phyloP scores from a whole-genome alignment of 2,329 filamentous ascomycete genomes.

The Penicillium sp. region DNA sequence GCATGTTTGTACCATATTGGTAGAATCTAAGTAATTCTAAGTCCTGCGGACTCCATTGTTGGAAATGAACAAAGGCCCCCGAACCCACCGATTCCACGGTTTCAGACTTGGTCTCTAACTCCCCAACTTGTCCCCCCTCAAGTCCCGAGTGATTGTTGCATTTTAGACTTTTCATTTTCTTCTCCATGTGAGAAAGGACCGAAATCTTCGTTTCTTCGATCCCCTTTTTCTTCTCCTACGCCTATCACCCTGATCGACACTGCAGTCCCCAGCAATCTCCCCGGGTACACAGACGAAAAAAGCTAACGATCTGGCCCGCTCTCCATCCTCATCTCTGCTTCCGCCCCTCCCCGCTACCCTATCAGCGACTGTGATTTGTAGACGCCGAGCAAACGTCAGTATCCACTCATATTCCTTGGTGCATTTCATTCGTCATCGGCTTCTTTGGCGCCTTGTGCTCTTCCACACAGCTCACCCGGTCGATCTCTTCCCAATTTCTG shows the following conservation, averaged over 20 bases:
- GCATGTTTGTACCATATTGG: background rate
- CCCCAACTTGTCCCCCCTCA: background rate
- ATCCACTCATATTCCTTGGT: constrained; percentile 10
- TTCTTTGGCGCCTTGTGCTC: background rate
- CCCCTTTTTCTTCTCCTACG: background rate
- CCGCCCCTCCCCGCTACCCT: constrained; percentile 3
- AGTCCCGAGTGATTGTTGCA: background rate
- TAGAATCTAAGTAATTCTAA: no score
- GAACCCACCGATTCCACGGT: constrained; percentile 5
- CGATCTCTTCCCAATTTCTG: constrained; percentile 2
- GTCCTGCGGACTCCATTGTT: background rate
- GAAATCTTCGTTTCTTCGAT: background rate
- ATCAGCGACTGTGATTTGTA: constrained; percentile 19
- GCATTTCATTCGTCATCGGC: constrained; percentile 17
- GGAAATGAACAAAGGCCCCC: constrained; percentile 1
- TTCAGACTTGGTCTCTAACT: constrained; percentile 1
- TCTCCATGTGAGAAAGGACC: background rate
- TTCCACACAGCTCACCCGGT: background rate
- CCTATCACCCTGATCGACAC: background rate
- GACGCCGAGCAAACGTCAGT: constrained; percentile 31
- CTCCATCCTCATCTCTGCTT: background rate
- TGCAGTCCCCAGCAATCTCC: constrained; percentile 6
- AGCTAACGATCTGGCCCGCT: constrained; percentile 21
- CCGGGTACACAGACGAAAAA: background rate
- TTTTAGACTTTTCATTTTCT: background rate